Percentiles rank a stretch among this genome's conserved stretches.
phyloP scores from a whole-genome alignment of 2,329 filamentous ascomycete species.

The Neofusicoccum sp. region DNA sequence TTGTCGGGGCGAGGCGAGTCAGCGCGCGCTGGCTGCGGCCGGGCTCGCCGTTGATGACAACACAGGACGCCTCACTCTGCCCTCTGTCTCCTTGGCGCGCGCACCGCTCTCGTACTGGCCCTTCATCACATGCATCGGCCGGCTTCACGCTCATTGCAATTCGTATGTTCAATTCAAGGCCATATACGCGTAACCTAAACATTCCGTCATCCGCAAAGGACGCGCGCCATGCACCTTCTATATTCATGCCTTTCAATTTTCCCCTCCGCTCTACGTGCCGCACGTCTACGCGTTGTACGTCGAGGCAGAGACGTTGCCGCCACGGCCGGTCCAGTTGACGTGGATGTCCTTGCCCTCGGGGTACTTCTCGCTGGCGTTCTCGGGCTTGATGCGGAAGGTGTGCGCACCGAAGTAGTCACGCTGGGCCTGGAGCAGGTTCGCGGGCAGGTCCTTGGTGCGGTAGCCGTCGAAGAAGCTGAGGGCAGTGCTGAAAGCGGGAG shows the following conservation, averaged over 20 bases:
- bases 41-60: background rate
- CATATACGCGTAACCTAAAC: constrained; percentile 12
- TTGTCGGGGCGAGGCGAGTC: constrained; percentile 18
- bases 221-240: constrained; percentile 17
- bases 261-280: background rate
- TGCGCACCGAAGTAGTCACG: constrained; percentile 93
- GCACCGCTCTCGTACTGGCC: no score
- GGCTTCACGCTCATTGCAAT: constrained; percentile 4
- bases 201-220: constrained; percentile 8
- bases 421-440: constrained; percentile 98
- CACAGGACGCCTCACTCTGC: constrained; percentile 9
- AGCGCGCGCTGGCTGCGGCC: constrained; percentile 1
- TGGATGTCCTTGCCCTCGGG: constrained; percentile 85
- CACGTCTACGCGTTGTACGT: constrained; percentile 86
- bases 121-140: background rate
- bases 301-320: constrained; percentile 93
- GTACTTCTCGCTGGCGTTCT: constrained; percentile 66
- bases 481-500: constrained; percentile 93
- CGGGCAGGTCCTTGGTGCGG: constrained; percentile 93
- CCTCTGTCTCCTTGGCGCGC: constrained; percentile 7
- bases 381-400: constrained; percentile 55
- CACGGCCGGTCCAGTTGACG: constrained; percentile 99
- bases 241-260: constrained; percentile 12
- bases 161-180: constrained; percentile 16
- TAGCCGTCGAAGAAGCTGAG: constrained; percentile 99